These are phyloP conservation scores for Agroathelia rolfsii DNA, from an alignment of 1,284 basidiomycete species.

Conservation along the genomic window DNA sequence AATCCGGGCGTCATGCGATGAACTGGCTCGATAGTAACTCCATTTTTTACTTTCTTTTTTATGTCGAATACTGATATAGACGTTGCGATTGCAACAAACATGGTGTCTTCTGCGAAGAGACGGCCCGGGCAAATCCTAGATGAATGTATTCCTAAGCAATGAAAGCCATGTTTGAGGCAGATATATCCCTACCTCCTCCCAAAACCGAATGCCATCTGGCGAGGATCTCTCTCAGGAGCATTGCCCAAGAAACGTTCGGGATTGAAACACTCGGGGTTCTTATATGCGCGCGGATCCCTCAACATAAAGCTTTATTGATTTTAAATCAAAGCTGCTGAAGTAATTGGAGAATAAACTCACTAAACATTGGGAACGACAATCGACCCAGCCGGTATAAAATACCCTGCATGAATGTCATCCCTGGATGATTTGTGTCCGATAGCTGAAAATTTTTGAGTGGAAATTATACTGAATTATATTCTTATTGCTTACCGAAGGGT, in stretches of 20 bases:
- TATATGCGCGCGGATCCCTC: constrained; percentile 18
- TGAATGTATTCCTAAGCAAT: too few relatives aligned
- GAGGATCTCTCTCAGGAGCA: constrained; percentile 12
- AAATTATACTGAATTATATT: too few relatives aligned
- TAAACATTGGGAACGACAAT: constrained; percentile 27
- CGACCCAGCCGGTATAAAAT: too few relatives aligned
- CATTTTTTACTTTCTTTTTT: constrained; percentile 12
- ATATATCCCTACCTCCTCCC: too few relatives aligned
- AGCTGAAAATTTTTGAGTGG: too few relatives aligned
- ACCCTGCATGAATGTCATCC: too few relatives aligned
- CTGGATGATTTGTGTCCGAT: too few relatives aligned
- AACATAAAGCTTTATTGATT: too few relatives aligned
- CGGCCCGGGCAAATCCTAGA: constrained; percentile 12
- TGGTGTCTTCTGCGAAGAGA: constrained; percentile 10
- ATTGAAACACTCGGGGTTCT: constrained; percentile 17
- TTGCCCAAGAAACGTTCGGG: constrained; percentile 18
- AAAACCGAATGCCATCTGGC: constrained; percentile 10
- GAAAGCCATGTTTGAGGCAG: too few relatives aligned
- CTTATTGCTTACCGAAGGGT: too few relatives aligned
- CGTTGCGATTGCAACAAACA: constrained; percentile 14
- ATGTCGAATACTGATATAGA: constrained; percentile 19
- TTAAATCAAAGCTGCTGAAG: too few relatives aligned
- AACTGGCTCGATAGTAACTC: constrained; percentile 16
- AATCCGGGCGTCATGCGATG: constrained; percentile 9
- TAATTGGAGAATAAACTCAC: constrained; percentile 12